Percentiles rank a stretch among this genome's conserved stretches.
Evolutionary conservation across 2,329 filamentous ascomycete species (phyloP).

Genomic region (Dryadomyces quercus-mongolicae): DNA sequence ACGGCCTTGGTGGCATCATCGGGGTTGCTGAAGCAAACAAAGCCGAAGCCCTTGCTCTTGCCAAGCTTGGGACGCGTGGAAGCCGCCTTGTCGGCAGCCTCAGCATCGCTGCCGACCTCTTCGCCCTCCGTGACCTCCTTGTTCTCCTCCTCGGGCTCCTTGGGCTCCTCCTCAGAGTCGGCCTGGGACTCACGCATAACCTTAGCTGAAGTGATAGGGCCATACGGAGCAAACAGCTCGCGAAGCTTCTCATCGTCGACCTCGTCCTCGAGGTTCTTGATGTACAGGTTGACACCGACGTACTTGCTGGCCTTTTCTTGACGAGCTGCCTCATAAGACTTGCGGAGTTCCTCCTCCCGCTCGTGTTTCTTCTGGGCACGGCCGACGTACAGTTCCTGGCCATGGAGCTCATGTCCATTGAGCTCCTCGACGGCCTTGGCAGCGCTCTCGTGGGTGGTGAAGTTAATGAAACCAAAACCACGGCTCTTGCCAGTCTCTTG

Average conservation of each 20-base stretch:
- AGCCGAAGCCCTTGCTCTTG: slow-evolving; percentile 99
- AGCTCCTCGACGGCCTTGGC: slow-evolving; percentile 79
- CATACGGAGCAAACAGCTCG: slow-evolving; percentile 81
- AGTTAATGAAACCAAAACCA: slow-evolving; percentile 95
- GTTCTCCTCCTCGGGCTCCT: slow-evolving; percentile 33
- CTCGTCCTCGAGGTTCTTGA: slow-evolving; percentile 97
- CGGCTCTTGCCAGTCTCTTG: slow-evolving; percentile 77
- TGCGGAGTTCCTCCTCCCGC: slow-evolving; percentile 97
- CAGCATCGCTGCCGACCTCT: slow-evolving; percentile 34
- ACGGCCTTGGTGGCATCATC: slow-evolving; percentile 99
- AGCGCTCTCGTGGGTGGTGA: slow-evolving; percentile 79
- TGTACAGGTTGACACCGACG: slow-evolving; percentile 97
- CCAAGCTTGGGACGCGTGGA: slow-evolving; percentile 63
- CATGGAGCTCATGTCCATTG: slow-evolving; percentile 83
- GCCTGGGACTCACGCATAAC: slow-evolving; percentile 81
- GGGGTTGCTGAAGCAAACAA: slow-evolving; percentile 99
- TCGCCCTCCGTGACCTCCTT: slow-evolving; percentile 50
- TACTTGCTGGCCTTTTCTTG: slow-evolving; percentile 99
- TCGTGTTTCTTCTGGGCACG: slow-evolving; percentile 99
- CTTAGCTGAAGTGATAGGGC: slow-evolving; percentile 96
- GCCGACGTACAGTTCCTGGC: slow-evolving; percentile 93
- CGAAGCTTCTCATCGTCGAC: slow-evolving; percentile 97
- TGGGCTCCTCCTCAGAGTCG: slow-evolving; percentile 44
- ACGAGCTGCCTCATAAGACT: slow-evolving; percentile 95
- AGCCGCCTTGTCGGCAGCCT: slow-evolving; percentile 41